Percentiles rank a stretch among this genome's conserved stretches.
phyloP scores from a whole-genome alignment of 305 asterid genomes.

The Fraxinus sp. region DNA sequence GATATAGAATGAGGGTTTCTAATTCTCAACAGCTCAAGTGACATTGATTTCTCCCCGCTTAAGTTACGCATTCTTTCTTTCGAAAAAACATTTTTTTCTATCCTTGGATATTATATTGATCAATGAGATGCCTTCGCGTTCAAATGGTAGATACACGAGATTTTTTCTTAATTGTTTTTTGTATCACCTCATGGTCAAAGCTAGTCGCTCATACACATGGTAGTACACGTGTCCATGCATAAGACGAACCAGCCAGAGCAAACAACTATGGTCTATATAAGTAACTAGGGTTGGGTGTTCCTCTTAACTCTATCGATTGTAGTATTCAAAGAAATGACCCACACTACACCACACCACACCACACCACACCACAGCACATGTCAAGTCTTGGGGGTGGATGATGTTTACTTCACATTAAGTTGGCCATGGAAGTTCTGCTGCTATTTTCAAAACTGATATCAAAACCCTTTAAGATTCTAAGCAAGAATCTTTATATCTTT shows the following conservation, averaged over 20 bases:
- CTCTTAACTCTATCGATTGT: neutral
- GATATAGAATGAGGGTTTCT: neutral
- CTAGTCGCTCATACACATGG: neutral
- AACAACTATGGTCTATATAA: neutral
- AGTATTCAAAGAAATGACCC: slow-evolving; percentile 3
- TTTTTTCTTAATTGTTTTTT: neutral
- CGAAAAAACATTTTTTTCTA: neutral
- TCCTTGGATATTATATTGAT: neutral
- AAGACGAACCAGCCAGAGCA: neutral
- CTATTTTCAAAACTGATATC: slow-evolving; percentile 32
- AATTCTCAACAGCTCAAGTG: neutral
- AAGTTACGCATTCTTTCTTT: neutral
- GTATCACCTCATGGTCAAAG: neutral
- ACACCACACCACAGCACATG: neutral
- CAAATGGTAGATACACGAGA: neutral
- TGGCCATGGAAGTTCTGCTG: slow-evolving; percentile 10
- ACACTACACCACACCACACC: neutral
- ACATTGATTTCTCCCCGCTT: neutral
- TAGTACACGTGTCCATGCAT: neutral
- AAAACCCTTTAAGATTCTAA: slow-evolving; percentile 30
- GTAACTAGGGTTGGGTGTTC: neutral
- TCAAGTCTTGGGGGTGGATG: slow-evolving; percentile 15
- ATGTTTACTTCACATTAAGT: slow-evolving; percentile 20
- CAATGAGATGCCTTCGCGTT: neutral
- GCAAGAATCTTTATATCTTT: slow-evolving; percentile 17